Base-by-base conservation (phyloP, 192 early-diverging fungal genomes). In the Rhizophagus sp. region DNA sequence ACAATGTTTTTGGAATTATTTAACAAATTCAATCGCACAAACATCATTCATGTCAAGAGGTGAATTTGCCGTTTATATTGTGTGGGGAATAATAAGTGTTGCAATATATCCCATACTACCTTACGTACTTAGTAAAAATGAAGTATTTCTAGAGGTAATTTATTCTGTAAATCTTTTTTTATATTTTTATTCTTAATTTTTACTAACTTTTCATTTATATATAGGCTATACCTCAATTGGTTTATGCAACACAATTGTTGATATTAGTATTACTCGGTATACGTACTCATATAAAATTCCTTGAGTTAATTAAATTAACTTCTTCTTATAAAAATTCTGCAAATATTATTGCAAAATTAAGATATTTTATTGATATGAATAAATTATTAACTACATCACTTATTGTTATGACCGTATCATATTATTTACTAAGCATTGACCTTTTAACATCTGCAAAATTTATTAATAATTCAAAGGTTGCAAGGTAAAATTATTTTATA, bases 1-100 rank as follows among this genome's bases (percentile, higher is more conserved):
- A 41, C 83, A 84, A 66, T 82, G 81, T 25, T 84, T 84, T 62
- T 84, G 83, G 83, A 80, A 82, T 62, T 84, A 84, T 74, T 78
- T 82, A 17, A 78, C 79, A 2, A 77, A 79, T 44, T 79, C 78
- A 13, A 82, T 84, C 27, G 81, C 78, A 1, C 77, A 76, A 57
- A 47, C 44, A 19, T 78, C 78, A 39, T 82, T 84, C 6, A 84
- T 84, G 78, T 64, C 81, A 72, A 80, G 78, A 52, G 71, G 39
- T 15, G 83, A 84, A 76, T 84, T 82, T 65, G 76, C 50, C 64
- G 36, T 80, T 27, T 80, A 84, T 74, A 73, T 84, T 62, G 25
- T 76, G 12, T 82, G 78, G 83, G 82, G 76, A 68, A 41, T 69
- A 7, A n/a, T 33, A 11, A 39, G 78, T 78, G 71, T 80, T 27